A percentile compares a stretch with the other conserved stretches of the same genome.
Evolutionary conservation across 257 asterid genomes (phyloP).

Genomic region (Solanum arcanum): DNA sequence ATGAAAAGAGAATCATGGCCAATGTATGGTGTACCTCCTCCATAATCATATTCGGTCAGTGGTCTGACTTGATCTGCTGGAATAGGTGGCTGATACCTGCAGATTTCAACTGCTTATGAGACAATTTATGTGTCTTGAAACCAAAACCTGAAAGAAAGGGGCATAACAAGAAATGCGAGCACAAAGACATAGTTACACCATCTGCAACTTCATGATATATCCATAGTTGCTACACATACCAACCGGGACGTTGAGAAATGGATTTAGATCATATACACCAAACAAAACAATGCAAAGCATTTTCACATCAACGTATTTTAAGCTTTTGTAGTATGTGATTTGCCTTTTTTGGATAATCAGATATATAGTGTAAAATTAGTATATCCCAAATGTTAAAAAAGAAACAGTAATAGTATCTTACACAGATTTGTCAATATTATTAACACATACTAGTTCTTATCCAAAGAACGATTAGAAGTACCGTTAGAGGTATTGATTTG

Average conservation of each 20-base stretch:
- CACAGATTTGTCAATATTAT: not conserved
- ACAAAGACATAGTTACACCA: not conserved
- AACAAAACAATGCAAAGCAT: not conserved
- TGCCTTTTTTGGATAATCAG: not conserved
- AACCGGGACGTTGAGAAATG: not conserved
- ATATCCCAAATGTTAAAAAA: not conserved
- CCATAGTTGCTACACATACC: not conserved
- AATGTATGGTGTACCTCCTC: not conserved
- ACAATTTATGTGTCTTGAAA: not conserved
- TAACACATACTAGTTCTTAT: not conserved
- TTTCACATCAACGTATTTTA: not conserved
- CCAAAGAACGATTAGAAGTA: not conserved
- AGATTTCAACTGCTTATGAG: not conserved
- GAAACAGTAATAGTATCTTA: not conserved
- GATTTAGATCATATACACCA: not conserved
- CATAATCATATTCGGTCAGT: not conserved
- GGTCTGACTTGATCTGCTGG: conserved; percentile 8
- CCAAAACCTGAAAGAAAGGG: not conserved
- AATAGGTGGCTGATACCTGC: conserved; percentile 10
- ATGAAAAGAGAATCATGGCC: not conserved
- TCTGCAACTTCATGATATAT: not conserved
- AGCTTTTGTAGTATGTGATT: not conserved
- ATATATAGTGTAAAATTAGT: not conserved
- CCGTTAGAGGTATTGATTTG: not conserved
- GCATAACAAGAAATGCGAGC: not conserved